Percentiles rank a stretch among this genome's conserved stretches.
These are phyloP conservation scores for Monosiga brevicollis DNA, from an alignment of 78 protist species.

Conservation along the genomic window DNA sequence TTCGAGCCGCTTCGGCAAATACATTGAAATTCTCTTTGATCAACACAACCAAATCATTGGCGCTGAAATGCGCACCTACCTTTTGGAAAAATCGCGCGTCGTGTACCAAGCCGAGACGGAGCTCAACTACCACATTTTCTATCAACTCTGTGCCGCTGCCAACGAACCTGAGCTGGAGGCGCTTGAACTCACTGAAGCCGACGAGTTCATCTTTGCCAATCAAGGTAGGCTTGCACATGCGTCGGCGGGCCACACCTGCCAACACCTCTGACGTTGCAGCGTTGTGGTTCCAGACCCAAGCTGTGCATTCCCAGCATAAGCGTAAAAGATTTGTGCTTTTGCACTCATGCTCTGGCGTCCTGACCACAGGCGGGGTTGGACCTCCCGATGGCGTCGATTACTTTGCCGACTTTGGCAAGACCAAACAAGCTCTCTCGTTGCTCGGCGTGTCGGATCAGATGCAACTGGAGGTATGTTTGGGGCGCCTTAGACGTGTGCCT, in stretches of 20 bases:
- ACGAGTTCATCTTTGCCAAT: background rate
- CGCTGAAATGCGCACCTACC: constrained; percentile 21
- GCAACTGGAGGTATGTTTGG: background rate
- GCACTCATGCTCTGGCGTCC: too few species aligned
- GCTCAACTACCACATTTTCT: constrained; percentile 56
- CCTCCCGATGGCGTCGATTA: constrained; percentile 13
- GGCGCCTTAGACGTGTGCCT: too few species aligned
- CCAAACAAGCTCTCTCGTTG: background rate
- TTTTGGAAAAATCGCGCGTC: constrained; percentile 31
- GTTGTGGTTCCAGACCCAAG: too few species aligned
- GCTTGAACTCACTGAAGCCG: background rate
- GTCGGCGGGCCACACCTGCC: too few species aligned
- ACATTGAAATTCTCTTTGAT: constrained; percentile 15
- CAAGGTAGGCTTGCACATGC: too few species aligned
- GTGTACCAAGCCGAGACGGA: constrained; percentile 31
- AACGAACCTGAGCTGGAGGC: background rate
- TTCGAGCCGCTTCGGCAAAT: constrained; percentile 39
- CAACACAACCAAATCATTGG: background rate
- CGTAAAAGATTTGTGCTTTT: too few species aligned
- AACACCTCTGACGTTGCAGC: too few species aligned
- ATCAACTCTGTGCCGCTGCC: constrained; percentile 3
- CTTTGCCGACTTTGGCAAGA: background rate
- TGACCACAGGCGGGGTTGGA: too few species aligned
- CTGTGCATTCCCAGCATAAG: too few species aligned
- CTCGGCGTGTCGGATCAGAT: background rate